These are phyloP conservation scores for Glarea lozoyensis DNA, from an alignment of 495 filamentous ascomycete genomes.

Conservation along the genomic window DNA sequence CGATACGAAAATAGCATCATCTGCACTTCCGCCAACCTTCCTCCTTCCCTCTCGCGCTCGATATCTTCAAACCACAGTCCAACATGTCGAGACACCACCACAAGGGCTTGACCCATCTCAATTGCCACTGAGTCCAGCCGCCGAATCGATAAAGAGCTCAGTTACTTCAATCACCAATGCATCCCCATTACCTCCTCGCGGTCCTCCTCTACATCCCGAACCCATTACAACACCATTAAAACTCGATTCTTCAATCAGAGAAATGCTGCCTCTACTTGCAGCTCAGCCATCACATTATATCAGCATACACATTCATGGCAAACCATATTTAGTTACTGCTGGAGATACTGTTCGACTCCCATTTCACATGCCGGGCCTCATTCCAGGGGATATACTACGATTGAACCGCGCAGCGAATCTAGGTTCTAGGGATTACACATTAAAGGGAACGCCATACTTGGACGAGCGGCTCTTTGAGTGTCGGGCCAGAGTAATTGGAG, in stretches of 20 bases:
- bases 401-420: conserved; percentile 72
- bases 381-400: conserved; percentile 74
- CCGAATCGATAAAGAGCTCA: not conserved
- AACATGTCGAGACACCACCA: conserved; percentile 21
- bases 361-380: conserved; percentile 82
- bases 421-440: conserved; percentile 83
- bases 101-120: conserved; percentile 3
- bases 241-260: conserved; percentile 48
- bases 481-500: conserved; percentile 74
- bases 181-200: not conserved
- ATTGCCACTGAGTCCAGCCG: not conserved
- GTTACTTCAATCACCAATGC: too few relatives aligned
- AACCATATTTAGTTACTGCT: conserved; percentile 79
- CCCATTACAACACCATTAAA: conserved; percentile 20
- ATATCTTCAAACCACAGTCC: conserved; percentile 20
- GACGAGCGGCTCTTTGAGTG: conserved; percentile 79
- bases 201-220: conserved; percentile 6
- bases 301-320: conserved; percentile 74
- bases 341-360: conserved; percentile 87
- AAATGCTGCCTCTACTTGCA: conserved; percentile 67
- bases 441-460: conserved; percentile 68
- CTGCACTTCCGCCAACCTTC: conserved; percentile 29
- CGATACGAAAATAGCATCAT: conserved; percentile 21
- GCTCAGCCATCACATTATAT: conserved; percentile 80
- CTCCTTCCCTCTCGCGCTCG: conserved; percentile 23